A percentile compares a stretch with the other conserved stretches of the same genome.
phyloP scores from a whole-genome alignment of 2,329 filamentous ascomycete genomes.

The Fusarium incarnatum region DNA sequence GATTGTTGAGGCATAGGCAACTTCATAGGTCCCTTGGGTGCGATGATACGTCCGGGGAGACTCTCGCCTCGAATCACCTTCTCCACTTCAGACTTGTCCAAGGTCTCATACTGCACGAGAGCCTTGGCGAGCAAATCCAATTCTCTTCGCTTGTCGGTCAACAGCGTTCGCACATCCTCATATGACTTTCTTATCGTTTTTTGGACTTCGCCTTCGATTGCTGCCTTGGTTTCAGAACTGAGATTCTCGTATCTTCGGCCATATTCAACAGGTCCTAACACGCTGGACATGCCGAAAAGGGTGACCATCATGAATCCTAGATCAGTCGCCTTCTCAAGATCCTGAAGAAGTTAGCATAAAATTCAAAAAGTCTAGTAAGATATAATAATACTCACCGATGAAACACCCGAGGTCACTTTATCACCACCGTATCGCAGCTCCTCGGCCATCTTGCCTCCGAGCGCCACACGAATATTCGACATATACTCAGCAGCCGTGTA shows the following conservation, averaged over 20 bases:
- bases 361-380: neutral
- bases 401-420: constrained; percentile 89
- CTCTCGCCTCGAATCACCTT: constrained; percentile 90
- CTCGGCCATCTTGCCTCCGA: constrained; percentile 90
- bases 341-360: constrained; percentile 62
- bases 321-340: constrained; percentile 84
- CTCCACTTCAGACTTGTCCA: constrained; percentile 89
- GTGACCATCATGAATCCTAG: constrained; percentile 91
- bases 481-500: constrained; percentile 87
- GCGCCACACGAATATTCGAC: constrained; percentile 80
- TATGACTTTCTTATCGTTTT: constrained; percentile 85
- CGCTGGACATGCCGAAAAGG: constrained; percentile 86
- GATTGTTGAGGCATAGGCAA: constrained; percentile 53
- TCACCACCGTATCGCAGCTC: constrained; percentile 93
- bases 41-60: constrained; percentile 70
- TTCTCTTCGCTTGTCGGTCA: constrained; percentile 82
- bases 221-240: constrained; percentile 85
- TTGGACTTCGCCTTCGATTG: constrained; percentile 90
- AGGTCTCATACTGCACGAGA: constrained; percentile 92
- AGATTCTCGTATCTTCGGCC: constrained; percentile 82
- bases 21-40: constrained; percentile 65
- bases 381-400: constrained; percentile 67
- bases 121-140: constrained; percentile 90
- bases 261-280: constrained; percentile 91
- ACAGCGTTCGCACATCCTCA: constrained; percentile 75